Evolutionary conservation across 2,329 filamentous ascomycete species (phyloP).

Genomic region (Colletotrichum orbiculare): DNA sequence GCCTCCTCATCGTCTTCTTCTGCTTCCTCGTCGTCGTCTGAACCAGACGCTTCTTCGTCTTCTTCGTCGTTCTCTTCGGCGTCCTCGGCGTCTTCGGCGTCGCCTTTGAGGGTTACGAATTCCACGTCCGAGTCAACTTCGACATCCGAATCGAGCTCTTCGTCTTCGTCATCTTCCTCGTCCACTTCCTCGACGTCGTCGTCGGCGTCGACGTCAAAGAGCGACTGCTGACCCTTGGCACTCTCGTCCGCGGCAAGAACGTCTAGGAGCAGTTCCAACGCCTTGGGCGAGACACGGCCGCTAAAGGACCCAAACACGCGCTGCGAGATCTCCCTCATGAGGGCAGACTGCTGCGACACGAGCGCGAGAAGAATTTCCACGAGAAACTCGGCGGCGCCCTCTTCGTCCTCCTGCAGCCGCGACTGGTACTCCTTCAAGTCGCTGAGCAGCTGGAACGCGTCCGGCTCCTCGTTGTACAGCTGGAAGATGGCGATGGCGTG

Average conservation of each 20-base stretch:
- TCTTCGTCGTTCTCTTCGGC: constrained; percentile 58
- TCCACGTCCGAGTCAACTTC: constrained; percentile 64
- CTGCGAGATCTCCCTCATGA: constrained; percentile 87
- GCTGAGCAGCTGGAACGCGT: constrained; percentile 83
- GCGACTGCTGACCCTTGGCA: constrained; percentile 82
- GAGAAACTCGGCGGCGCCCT: constrained; percentile 74
- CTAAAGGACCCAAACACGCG: constrained; percentile 90
- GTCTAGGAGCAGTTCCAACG: constrained; percentile 73
- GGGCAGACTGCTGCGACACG: constrained; percentile 83
- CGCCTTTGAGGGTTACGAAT: constrained; percentile 55
- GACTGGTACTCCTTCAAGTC: constrained; percentile 84
- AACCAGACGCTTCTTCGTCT: constrained; percentile 56
- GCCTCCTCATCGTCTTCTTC: constrained; percentile 56
- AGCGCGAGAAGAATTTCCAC: constrained; percentile 93
- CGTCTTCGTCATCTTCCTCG: constrained; percentile 56
- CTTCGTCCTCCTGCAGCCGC: constrained; percentile 67
- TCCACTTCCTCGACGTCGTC: constrained; percentile 51
- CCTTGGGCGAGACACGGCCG: constrained; percentile 76
- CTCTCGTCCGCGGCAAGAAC: constrained; percentile 85
- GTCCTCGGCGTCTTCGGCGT: constrained; percentile 55
- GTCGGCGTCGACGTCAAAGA: constrained; percentile 76
- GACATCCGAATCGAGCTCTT: constrained; percentile 55
- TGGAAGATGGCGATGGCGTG: constrained; percentile 88
- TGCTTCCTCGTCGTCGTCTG: constrained; percentile 52
- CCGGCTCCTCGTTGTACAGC: constrained; percentile 88